phyloP scores from a whole-genome alignment of 805 yeast species.

The Suhomyces vadensis region DNA sequence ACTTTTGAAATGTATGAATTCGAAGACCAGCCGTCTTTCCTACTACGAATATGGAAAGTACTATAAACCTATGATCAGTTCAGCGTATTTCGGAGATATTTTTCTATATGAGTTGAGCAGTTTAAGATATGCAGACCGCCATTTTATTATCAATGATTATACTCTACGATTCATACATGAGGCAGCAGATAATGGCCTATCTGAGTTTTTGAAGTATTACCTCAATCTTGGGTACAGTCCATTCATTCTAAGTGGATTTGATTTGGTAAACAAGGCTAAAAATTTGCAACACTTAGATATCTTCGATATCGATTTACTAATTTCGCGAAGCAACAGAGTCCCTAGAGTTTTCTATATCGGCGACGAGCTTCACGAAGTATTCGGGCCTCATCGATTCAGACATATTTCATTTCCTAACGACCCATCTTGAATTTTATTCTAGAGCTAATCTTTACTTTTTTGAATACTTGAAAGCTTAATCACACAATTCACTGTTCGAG shows the following conservation, averaged over 20 bases:
- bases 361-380: neutral
- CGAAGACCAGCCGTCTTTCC: slow-evolving; percentile 7
- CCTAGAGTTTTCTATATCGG: neutral
- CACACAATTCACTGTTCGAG: too few relatives aligned
- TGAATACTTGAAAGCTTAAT: too few relatives aligned
- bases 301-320: slow-evolving; percentile 2
- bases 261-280: slow-evolving; percentile 7
- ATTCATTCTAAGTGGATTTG: slow-evolving; percentile 9
- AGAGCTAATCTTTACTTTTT: too few relatives aligned
- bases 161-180: slow-evolving; percentile 11
- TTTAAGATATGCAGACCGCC: neutral
- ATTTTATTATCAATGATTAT: slow-evolving; percentile 11
- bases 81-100: slow-evolving; percentile 6
- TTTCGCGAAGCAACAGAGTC: slow-evolving; percentile 1
- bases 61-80: slow-evolving; percentile 7
- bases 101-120: slow-evolving; percentile 8
- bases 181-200: slow-evolving; percentile 7
- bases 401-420: neutral
- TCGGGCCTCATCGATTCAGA: neutral
- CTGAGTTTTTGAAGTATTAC: slow-evolving; percentile 13
- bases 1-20: slow-evolving; percentile 15
- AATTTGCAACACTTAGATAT: slow-evolving; percentile 1
- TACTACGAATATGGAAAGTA: slow-evolving; percentile 17
- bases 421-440: neutral
- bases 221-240: slow-evolving; percentile 14